Evolutionary conservation across 192 early-diverging fungal species (phyloP).

Genomic region (Coemansia javaensis): DNA sequence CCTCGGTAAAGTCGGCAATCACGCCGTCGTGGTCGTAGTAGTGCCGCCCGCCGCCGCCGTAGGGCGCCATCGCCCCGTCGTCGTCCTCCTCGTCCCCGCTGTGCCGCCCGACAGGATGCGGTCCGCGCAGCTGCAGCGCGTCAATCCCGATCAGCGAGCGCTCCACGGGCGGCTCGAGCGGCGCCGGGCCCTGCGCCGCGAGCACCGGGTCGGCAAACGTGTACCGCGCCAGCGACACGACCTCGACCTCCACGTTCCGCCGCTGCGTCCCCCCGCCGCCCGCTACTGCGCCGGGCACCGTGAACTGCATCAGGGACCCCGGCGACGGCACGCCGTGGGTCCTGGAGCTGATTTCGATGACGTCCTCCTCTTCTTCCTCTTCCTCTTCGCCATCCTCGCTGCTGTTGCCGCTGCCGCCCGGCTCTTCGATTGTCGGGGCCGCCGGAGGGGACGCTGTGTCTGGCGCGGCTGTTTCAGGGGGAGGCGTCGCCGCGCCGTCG

Average conservation of each 20-base stretch:
- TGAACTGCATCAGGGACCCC: constrained; percentile 1
- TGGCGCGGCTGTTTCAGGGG: no score
- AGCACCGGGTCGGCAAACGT: constrained; percentile 38
- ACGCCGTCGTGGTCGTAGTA: constrained; percentile 25
- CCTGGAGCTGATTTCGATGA: constrained; percentile 7
- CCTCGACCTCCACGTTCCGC: constrained; percentile 24
- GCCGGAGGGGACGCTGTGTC: no score
- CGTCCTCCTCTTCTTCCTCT: constrained; percentile 2
- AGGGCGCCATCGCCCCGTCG: background rate
- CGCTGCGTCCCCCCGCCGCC: background rate
- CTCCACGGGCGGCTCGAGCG: constrained; percentile 33
- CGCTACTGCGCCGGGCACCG: background rate
- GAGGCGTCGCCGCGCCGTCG: no score
- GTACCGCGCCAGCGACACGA: constrained; percentile 41
- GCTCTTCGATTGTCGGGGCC: no score
- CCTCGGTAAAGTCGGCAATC: constrained; percentile 46
- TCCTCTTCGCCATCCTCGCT: background rate
- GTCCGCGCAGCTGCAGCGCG: background rate
- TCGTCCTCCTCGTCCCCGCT: background rate
- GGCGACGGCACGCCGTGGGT: constrained; percentile 6
- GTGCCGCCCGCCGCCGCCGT: background rate
- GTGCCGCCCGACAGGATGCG: background rate
- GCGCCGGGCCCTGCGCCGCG: constrained; percentile 24
- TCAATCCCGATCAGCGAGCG: background rate
- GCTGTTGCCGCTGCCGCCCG: background rate